Evolutionary conservation across 2,329 filamentous ascomycete species (phyloP), one percentile per base, ranked within the genome.

Genomic region (Epichloe aotearoae): DNA sequence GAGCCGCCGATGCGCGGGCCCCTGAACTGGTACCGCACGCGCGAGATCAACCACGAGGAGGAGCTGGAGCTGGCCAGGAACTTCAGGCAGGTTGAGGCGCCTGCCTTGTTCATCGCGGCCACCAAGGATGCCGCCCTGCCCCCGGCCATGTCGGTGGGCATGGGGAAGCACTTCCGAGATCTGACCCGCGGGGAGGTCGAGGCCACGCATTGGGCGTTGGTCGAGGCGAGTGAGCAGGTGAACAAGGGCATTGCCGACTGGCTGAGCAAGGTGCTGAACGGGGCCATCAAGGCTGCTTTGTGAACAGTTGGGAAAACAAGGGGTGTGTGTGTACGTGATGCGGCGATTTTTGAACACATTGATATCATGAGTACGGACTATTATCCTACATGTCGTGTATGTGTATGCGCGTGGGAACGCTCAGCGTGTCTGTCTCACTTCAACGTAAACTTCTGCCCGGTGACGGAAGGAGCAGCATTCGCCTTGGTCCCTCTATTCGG

Each of bases 21-120:
- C 15, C 72, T 88, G 53, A 93, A 90, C 68, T 96, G 88, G 87
- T 98, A 98, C 69, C 82, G 89, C 42, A 85, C 79, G 3, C 73
- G 79, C 19, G 71, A 78, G 64, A 66, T 83, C 55, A 95, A 95
- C 66, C 86, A 74, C 62, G 77, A 87, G 40, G 88, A 96, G 55
- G 93, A 96, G 61, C 57, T 65, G 46, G 64, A 72, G 41, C 70
- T 86, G 40, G 72, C 80, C 49, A 71, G 77, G 53, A 81, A 82
- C 59, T 80, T 55, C 36, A 50, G 73, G 61, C 73, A 65, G 51
- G 71, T 86, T 49, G 67, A 73, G 45, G 70, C 80, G 59, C 87
- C 88, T 0, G 75, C 82, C 4, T 72, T 97, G 58, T 88, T 90
- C 64, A 77, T 97, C 54, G 74, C 79, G 52, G 89, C 88, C 1